Base-by-base conservation (phyloP, 768 basidiomycete genomes). In the Saitozyma podzolica region DNA sequence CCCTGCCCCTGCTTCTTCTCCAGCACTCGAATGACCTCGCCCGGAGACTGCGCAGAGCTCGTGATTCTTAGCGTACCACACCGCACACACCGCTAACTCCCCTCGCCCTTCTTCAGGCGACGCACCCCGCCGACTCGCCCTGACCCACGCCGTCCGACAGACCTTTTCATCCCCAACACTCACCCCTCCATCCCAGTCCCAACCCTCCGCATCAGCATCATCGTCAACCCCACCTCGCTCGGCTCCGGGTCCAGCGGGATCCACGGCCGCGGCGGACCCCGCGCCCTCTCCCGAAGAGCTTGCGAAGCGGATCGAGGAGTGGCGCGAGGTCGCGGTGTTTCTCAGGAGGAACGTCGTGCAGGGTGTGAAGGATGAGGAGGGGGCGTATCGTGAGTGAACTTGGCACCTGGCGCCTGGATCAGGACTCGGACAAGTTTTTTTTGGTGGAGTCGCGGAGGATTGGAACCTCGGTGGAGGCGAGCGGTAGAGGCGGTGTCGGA, bases 281-380 rank as follows among this genome's bases (percentile, higher is more conserved):
- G 42, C 6, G 52, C 10, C 13, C 6, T 60, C 54, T n/a, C 54
- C 20, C 20, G 67, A 59, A 50, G 62, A 74, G 50, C 17, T 70
- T 14, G 45, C 61, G 20, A 66, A 70, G 56, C 43, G 74, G 63
- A 67, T 72, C 64, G 62, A 82, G 83, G 56, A 89, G 6, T 85
- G 87, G 49, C 83, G 81, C 55, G 91, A 96, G 49, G 83, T 93
- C 50, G 90, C 92, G 5, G 74, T 82, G 20, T 85, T 90, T 42
- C 75, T 97, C 62, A 83, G 89, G 64, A 85, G 82, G 77, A 97
- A 98, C 76, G 83, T 98, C 50, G 92, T 92, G 0, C 94, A 97
- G 78, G 94, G 87, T 2, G 78, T 81, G 50, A 84, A 81, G 70
- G 82, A 85, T 9, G 72, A 78, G 59, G 79, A 62, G 39, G 79